These are phyloP conservation scores for Fusarium equiseti DNA, from an alignment of 2,329 filamentous ascomycete genomes.

Conservation along the genomic window DNA sequence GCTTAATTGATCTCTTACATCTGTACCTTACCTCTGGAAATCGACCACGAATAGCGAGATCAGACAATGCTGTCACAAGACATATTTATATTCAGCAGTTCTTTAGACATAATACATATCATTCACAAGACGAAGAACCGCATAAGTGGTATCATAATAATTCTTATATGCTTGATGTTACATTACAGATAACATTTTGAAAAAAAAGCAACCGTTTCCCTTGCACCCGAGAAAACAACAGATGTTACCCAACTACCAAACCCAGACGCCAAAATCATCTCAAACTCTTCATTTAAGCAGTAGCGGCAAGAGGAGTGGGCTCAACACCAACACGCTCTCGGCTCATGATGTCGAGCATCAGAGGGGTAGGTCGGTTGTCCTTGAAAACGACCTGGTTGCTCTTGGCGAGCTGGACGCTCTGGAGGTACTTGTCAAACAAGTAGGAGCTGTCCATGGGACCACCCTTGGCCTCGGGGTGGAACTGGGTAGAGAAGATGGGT, in stretches of 20 bases:
- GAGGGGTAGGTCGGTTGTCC: constrained; percentile 87
- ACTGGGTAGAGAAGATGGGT: constrained; percentile 98
- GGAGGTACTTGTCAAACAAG: constrained; percentile 95
- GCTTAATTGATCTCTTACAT: not conserved
- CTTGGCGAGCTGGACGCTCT: constrained; percentile 92
- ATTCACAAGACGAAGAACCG: not conserved
- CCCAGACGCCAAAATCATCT: constrained; percentile 35
- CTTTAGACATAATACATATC: not conserved
- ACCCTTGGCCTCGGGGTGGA: constrained; percentile 98
- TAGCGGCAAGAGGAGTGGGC: constrained; percentile 67
- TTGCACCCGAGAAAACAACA: constrained; percentile 25
- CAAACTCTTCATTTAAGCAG: constrained; percentile 53
- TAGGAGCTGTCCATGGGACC: constrained; percentile 96
- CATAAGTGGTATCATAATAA: not conserved
- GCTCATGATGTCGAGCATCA: constrained; percentile 89
- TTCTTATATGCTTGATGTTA: constrained; percentile 3
- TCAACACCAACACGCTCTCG: constrained; percentile 95
- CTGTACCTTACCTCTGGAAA: not conserved
- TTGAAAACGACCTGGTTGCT: constrained; percentile 80
- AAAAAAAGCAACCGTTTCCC: constrained; percentile 18
- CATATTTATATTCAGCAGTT: not conserved
- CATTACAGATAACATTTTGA: constrained; percentile 12
- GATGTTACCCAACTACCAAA: constrained; percentile 28
- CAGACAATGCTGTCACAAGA: too few species aligned
- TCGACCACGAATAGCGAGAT: not conserved